Conservation (phyloP, 768 basidiomycete species). For the Auricularia heimuer region DNA sequence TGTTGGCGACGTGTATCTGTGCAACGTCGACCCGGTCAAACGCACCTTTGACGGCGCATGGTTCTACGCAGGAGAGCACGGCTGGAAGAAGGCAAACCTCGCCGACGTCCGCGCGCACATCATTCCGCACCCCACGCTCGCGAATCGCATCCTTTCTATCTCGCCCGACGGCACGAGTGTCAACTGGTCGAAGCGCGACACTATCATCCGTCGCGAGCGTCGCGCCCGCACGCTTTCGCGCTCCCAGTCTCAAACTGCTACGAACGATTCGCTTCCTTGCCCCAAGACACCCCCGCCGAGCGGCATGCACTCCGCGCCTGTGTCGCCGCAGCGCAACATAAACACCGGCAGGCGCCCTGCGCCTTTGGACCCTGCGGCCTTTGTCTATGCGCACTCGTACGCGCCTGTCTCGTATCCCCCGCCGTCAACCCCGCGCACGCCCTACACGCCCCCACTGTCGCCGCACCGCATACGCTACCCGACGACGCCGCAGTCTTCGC, state of each 20-base stretch:
- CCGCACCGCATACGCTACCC: no score
- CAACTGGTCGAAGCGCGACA: not conserved
- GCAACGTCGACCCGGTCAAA: not conserved
- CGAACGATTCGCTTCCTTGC: not conserved
- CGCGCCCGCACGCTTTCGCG: not conserved
- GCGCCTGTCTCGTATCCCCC: no score
- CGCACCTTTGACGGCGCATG: not conserved
- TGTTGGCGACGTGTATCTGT: not conserved
- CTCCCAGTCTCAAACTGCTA: not conserved
- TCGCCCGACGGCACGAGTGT: not conserved
- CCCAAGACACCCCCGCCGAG: not conserved
- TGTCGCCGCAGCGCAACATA: no score
- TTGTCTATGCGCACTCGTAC: no score
- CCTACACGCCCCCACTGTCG: no score
- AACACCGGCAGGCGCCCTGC: no score
- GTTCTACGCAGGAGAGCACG: not conserved
- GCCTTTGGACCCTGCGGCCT: no score
- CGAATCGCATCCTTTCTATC: not conserved
- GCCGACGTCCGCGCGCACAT: not conserved
- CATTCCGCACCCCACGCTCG: not conserved
- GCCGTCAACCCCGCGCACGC: no score
- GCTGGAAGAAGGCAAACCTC: not conserved
- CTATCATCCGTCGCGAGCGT: not conserved
- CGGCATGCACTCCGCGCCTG: no score
- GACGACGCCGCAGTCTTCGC: no score